Evolutionary conservation across 1,139 yeast genomes (phyloP), one percentile per base, ranked within the genome.

Genomic region (Blastobotrys aristatus): DNA sequence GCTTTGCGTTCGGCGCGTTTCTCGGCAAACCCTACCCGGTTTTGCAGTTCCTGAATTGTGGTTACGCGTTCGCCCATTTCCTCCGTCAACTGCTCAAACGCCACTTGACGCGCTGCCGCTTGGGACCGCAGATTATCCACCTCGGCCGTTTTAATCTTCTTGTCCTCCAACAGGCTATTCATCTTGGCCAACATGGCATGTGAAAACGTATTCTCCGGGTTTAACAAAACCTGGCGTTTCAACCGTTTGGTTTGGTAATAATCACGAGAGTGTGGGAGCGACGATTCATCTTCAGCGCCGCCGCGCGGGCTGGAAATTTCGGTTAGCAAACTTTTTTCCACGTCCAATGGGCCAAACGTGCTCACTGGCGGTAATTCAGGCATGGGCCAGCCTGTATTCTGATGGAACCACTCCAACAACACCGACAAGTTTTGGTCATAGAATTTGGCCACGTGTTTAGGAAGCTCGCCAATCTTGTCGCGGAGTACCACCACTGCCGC

Each of bases 401-500:
- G 62, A 4, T 65, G 60, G 43, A 84, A 70, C 79, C 92, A 89
- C 27, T 73, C 74, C 1, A 73, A 67, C 44, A 90, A 71, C 56
- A 81, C 85, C 8, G 73, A 72, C 53, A 89, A 70, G 48, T 82
- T 77, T 55, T 82, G 84, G 40, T 80, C 73, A 62, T 84, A 87
- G 14, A 86, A 79, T 8, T 94, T 90, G 60, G 84, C 74, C 44
- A 88, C 68, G 57, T 84, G 95, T 0, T 88, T 84, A 1, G 96
- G 95, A 40, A 90, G 65, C 39, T 78, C 75, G 4, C 97, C 97
- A n/a, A 85, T 88, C 52, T 81, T 76, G 57, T 84, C 95, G 57
- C 96, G 71, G 47, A 88, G 67, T 40, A 90, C 88, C 3, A 89
- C 96, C 14, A 85, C 76, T 1, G 95, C 88, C 0, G 96, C 87